Evolutionary conservation across 78 protist species (phyloP).

Genomic region (Speleostelium caveatum): DNA sequence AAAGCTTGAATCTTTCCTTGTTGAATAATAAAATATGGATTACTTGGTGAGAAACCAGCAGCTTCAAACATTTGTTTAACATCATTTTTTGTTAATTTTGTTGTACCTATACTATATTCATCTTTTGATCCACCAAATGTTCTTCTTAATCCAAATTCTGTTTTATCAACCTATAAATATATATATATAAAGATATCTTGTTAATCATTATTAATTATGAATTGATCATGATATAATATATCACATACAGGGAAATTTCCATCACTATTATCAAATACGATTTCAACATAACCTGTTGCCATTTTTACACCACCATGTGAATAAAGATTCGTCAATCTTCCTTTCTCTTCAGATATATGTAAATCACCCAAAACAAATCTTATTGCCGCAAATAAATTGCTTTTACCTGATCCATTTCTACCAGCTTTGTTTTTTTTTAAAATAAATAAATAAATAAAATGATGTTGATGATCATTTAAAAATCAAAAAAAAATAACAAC

Average conservation of each 20-base stretch:
- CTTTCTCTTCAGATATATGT: slow-evolving; percentile 12
- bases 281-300: slow-evolving; percentile 95
- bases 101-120: slow-evolving; percentile 92
- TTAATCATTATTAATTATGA: neutral
- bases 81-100: slow-evolving; percentile 82
- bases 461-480: neutral
- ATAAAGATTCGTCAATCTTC: slow-evolving; percentile 3
- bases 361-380: slow-evolving; percentile 58
- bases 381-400: slow-evolving; percentile 87
- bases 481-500: neutral
- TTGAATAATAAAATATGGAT: slow-evolving; percentile 99
- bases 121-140: slow-evolving; percentile 94
- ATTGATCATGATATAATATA: neutral
- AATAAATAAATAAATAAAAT: neutral
- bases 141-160: slow-evolving; percentile 91
- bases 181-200: neutral
- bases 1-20: slow-evolving; percentile 96
- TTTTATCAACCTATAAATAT: slow-evolving; percentile 72
- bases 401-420: slow-evolving; percentile 90
- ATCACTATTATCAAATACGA: slow-evolving; percentile 97
- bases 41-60: slow-evolving; percentile 97
- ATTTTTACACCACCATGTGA: slow-evolving; percentile 70
- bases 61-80: slow-evolving; percentile 94
- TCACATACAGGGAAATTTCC: slow-evolving; percentile 90
- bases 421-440: slow-evolving; percentile 81